These are phyloP conservation scores for Xylariaceae sp. DNA, from an alignment of 2,329 filamentous ascomycete species.

Conservation along the genomic window DNA sequence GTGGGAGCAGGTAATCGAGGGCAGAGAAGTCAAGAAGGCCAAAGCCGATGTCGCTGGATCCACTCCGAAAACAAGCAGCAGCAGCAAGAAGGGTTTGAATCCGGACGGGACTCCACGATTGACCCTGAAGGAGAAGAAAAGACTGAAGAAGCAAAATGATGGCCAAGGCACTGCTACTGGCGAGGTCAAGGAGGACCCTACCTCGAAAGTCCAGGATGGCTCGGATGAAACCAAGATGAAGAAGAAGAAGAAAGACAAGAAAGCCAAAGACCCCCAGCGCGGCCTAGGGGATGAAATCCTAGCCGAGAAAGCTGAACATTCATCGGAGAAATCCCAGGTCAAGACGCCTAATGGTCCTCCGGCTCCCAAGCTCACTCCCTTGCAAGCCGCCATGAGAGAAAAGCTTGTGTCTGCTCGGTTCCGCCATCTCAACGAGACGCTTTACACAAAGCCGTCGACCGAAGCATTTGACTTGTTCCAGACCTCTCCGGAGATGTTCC, in stretches of 20 bases:
- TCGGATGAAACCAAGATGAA: conserved; percentile 32
- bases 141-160: conserved; percentile 24
- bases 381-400: conserved; percentile 89
- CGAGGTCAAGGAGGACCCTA: conserved; percentile 6
- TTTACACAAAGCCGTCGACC: conserved; percentile 85
- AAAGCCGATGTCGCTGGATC: conserved; percentile 17
- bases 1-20: conserved; percentile 75
- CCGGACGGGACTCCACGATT: conserved; percentile 15
- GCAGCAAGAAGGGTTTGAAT: conserved; percentile 22
- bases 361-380: conserved; percentile 69
- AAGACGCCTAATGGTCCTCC: conserved; percentile 25
- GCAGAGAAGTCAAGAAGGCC: conserved; percentile 40
- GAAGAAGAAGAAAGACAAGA: conserved; percentile 27
- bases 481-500: conserved; percentile 85
- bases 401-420: conserved; percentile 95
- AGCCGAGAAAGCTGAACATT: conserved; percentile 5
- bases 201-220: conserved; percentile 14
- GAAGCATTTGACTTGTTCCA: conserved; percentile 80
- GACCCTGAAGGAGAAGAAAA: conserved; percentile 27
- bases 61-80: conserved; percentile 15
- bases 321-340: conserved; percentile 15
- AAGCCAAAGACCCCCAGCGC: conserved; percentile 19
- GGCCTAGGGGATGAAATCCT: conserved; percentile 9
- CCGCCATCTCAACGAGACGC: conserved; percentile 92
- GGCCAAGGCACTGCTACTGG: conserved; percentile 7